phyloP scores from a whole-genome alignment of 306 rosid species.

The Alnus rubra region DNA sequence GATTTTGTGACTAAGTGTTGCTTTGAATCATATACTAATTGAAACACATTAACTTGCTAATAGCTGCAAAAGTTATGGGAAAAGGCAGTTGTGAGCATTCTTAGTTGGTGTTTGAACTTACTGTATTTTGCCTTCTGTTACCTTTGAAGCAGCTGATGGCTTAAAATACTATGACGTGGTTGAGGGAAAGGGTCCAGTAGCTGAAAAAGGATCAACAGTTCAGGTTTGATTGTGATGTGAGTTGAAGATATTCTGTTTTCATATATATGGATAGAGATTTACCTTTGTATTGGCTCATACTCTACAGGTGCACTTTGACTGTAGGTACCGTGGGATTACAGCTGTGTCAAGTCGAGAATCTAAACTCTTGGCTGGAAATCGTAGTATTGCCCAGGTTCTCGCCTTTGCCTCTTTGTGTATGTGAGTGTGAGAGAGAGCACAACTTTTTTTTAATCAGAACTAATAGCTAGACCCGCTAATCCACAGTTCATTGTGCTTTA shows the following conservation, averaged over 20 bases:
- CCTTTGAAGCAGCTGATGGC: conserved; percentile 65
- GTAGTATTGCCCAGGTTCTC: conserved; percentile 76
- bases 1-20: background rate
- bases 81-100: conserved; percentile 2
- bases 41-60: background rate
- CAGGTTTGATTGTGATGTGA: conserved; percentile 43
- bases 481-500: conserved; percentile 30
- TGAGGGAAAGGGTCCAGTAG: conserved; percentile 76
- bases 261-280: background rate
- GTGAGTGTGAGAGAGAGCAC: background rate
- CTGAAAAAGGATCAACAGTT: conserved; percentile 79
- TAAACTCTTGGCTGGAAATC: conserved; percentile 89
- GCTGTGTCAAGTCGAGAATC: conserved; percentile 92
- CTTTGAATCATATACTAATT: background rate
- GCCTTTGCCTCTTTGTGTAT: conserved; percentile 9
- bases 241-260: background rate
- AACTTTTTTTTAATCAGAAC: background rate
- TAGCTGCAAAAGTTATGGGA: background rate
- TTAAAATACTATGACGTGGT: conserved; percentile 80
- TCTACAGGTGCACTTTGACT: conserved; percentile 85
- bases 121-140: conserved; percentile 1
- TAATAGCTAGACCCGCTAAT: conserved; percentile 11
- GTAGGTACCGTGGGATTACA: conserved; percentile 78
- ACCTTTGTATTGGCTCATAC: conserved; percentile 12
- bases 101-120: conserved; percentile 1